phyloP scores from a whole-genome alignment of 2,329 filamentous ascomycete species.

The Alternaria hordeiaustralica region DNA sequence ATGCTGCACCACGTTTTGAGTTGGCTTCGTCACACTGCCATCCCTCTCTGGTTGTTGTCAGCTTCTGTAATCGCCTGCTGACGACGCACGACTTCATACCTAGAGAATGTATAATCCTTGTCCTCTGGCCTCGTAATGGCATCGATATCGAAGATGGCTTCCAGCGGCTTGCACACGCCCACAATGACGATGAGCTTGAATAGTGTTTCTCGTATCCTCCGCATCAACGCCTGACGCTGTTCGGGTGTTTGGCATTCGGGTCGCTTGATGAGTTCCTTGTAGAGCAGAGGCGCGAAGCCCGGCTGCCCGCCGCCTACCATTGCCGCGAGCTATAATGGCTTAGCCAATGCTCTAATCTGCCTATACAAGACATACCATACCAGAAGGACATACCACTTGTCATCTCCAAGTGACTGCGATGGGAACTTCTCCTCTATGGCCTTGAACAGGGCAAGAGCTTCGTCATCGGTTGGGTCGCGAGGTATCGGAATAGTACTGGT shows the following conservation, averaged over 20 bases:
- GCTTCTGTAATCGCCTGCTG: background rate
- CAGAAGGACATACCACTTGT: constrained; percentile 56
- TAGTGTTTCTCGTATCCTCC: constrained; percentile 63
- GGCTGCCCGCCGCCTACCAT: constrained; percentile 60
- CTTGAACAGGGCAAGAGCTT: constrained; percentile 52
- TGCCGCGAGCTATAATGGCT: constrained; percentile 45
- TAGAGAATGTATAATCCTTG: constrained; percentile 61
- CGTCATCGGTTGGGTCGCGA: constrained; percentile 45
- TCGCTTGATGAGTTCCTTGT: constrained; percentile 61
- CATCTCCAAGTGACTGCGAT: constrained; percentile 48
- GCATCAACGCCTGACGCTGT: constrained; percentile 57
- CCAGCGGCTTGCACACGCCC: constrained; percentile 68
- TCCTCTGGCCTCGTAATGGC: constrained; percentile 62
- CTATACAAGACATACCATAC: constrained; percentile 28
- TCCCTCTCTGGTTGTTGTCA: constrained; percentile 48
- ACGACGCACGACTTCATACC: constrained; percentile 31
- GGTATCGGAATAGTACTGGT: constrained; percentile 17
- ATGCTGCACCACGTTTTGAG: constrained; percentile 59
- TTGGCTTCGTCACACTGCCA: constrained; percentile 67
- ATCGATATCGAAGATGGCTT: constrained; percentile 64
- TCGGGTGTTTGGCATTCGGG: constrained; percentile 54
- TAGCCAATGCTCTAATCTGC: background rate
- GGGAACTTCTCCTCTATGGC: constrained; percentile 55
- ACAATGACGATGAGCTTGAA: constrained; percentile 64
- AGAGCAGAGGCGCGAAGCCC: constrained; percentile 60